A percentile compares a stretch with the other conserved stretches of the same genome.
These are phyloP conservation scores for Madurella mycetomatis DNA, from an alignment of 2,329 filamentous ascomycete species.

Conservation along the genomic window DNA sequence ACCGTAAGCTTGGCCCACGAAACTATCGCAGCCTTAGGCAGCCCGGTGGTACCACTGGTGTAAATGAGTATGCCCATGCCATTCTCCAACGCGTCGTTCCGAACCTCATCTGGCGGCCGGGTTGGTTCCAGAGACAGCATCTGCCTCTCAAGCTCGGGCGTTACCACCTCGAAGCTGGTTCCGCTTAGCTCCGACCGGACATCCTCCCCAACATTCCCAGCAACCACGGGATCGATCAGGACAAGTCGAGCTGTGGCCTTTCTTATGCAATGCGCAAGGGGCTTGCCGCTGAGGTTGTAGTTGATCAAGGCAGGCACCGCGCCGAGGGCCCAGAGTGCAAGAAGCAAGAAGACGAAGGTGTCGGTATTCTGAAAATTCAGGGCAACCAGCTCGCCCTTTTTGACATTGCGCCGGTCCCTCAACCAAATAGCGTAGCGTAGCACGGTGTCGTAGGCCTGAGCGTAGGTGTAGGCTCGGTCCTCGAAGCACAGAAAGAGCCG, in stretches of 20 bases:
- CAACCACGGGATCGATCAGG: conserved; percentile 61
- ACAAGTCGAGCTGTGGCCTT: conserved; percentile 63
- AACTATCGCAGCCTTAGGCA: conserved; percentile 75
- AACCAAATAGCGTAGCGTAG: conserved; percentile 75
- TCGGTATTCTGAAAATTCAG: conserved; percentile 78
- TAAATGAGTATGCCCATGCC: conserved; percentile 73
- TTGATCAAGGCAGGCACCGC: conserved; percentile 84
- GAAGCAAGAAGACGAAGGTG: conserved; percentile 69
- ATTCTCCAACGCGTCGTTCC: conserved; percentile 45
- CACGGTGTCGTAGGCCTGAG: conserved; percentile 65
- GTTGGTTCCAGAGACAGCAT: conserved; percentile 47
- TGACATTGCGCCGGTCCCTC: conserved; percentile 57
- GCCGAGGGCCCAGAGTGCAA: conserved; percentile 78
- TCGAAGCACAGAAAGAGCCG: conserved; percentile 63
- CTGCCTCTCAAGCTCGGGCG: conserved; percentile 51
- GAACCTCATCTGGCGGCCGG: conserved; percentile 55
- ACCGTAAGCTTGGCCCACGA: conserved; percentile 64
- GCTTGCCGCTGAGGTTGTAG: conserved; percentile 70
- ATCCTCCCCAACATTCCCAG: conserved; percentile 53
- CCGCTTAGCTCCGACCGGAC: conserved; percentile 46
- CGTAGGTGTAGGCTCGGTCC: conserved; percentile 66
- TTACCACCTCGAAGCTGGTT: conserved; percentile 60
- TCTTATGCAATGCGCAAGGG: conserved; percentile 69
- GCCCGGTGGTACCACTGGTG: conserved; percentile 78
- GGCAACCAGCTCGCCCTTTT: conserved; percentile 71